A percentile compares a stretch with the other conserved stretches of the same genome.
These are phyloP conservation scores for Lycium ferocissimum DNA, from an alignment of 257 asterid species.

Conservation along the genomic window DNA sequence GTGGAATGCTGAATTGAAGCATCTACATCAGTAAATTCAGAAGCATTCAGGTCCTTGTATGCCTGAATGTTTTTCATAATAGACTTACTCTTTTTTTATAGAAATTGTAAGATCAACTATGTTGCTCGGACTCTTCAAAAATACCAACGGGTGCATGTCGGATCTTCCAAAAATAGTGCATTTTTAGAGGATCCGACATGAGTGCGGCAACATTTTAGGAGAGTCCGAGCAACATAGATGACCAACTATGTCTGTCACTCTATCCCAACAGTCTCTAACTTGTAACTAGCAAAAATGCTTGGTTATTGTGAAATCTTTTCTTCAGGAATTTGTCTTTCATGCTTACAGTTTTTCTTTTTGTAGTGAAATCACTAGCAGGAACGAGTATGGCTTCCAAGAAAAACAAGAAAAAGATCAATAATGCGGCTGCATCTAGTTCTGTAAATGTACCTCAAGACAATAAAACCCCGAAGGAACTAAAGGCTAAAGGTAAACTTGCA, in stretches of 20 bases:
- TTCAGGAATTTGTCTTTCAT: neutral
- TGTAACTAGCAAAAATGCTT: neutral
- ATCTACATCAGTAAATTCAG: conserved; percentile 10
- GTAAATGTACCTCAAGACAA: neutral
- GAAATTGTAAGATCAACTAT: too few relatives aligned
- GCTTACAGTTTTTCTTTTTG: conserved; percentile 5
- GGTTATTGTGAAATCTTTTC: neutral
- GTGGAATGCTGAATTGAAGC: conserved; percentile 1
- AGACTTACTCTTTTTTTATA: neutral
- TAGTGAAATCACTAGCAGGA: conserved; percentile 28
- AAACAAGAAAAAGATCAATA: conserved; percentile 36
- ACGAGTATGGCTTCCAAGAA: conserved; percentile 48
- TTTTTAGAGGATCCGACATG: too few relatives aligned
- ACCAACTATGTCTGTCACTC: neutral
- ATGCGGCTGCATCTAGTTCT: conserved; percentile 36
- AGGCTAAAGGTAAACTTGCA: conserved; percentile 34
- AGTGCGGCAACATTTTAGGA: too few relatives aligned
- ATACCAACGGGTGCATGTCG: too few relatives aligned
- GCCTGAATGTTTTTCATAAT: neutral
- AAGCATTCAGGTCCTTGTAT: conserved; percentile 17
- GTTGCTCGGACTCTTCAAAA: too few relatives aligned
- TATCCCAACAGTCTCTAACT: neutral
- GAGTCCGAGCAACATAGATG: neutral
- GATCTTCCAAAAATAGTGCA: too few relatives aligned
- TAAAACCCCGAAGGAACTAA: conserved; percentile 28